Conservation (phyloP, 805 yeast genomes). For the Scheffersomyces stipitis region DNA sequence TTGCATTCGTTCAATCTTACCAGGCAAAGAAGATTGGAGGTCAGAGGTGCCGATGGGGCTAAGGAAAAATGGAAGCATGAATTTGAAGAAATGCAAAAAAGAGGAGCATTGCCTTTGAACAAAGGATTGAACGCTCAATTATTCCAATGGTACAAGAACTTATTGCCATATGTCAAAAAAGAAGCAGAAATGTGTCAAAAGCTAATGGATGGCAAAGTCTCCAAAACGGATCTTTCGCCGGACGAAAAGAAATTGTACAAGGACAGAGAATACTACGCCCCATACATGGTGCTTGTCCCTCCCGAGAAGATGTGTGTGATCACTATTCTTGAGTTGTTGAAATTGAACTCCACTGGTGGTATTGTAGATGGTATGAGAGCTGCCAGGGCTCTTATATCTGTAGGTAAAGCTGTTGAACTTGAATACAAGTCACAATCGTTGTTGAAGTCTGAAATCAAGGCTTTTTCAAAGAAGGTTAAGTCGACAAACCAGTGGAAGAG, state of each 20-base stretch:
- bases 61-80: conserved; percentile 86
- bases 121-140: conserved; percentile 69
- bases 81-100: conserved; percentile 60
- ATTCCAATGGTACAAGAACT: conserved; percentile 79
- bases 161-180: conserved; percentile 67
- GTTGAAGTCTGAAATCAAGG: conserved; percentile 54
- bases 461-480: conserved; percentile 40
- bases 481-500: conserved; percentile 50
- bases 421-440: conserved; percentile 76
- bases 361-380: conserved; percentile 79
- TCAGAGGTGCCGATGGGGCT: conserved; percentile 81
- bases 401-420: conserved; percentile 80
- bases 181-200: conserved; percentile 61
- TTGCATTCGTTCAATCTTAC: conserved; percentile 70
- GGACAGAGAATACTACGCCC: conserved; percentile 65
- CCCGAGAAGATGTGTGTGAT: conserved; percentile 83
- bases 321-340: conserved; percentile 78
- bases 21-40: conserved; percentile 76
- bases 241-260: conserved; percentile 27
- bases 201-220: conserved; percentile 33
- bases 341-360: conserved; percentile 72
- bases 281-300: conserved; percentile 67
- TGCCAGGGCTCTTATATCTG: conserved; percentile 74
- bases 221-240: conserved; percentile 12
- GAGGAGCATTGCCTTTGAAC: conserved; percentile 57